Evolutionary conservation across 129 eudicot genomes (phyloP).

Genomic region (Pittosporum tobira): DNA sequence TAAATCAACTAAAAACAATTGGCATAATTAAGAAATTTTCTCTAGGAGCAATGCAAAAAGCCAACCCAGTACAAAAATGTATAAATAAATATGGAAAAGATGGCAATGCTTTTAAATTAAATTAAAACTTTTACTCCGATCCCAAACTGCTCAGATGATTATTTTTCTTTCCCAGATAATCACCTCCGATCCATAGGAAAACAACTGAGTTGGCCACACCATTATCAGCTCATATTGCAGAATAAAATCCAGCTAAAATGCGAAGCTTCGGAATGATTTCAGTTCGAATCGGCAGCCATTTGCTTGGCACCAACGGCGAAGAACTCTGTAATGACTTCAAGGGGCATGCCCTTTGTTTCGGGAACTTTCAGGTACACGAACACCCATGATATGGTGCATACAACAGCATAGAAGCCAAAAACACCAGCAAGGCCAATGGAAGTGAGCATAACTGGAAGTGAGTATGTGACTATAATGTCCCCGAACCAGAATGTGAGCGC

Average conservation of each 20-base stretch:
- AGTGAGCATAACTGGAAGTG: conserved; percentile 73
- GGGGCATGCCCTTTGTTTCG: conserved; percentile 98
- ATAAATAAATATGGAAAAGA: not conserved
- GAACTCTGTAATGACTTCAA: conserved; percentile 96
- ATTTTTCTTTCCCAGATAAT: conserved; percentile 8
- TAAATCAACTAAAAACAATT: not conserved
- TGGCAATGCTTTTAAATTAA: not conserved
- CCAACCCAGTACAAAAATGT: conserved; percentile 1
- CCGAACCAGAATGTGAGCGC: conserved; percentile 83
- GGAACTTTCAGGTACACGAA: conserved; percentile 82
- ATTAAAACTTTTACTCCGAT: not conserved
- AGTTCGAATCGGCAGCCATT: conserved; percentile 23
- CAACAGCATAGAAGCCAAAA: conserved; percentile 68
- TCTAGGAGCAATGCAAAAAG: not conserved
- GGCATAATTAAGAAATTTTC: not conserved
- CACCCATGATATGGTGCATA: conserved; percentile 67
- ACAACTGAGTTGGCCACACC: not conserved
- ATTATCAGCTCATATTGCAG: not conserved
- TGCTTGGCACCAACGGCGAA: conserved; percentile 80
- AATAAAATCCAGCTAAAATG: not conserved
- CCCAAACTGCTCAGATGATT: conserved; percentile 1
- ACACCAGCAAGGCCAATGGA: conserved; percentile 86
- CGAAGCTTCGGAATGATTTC: not conserved
- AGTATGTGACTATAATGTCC: conserved; percentile 77
- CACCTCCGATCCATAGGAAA: not conserved